Percentiles rank a stretch among this genome's conserved stretches.
phyloP scores from a whole-genome alignment of 345 rosid species.

The Lagerstroemia speciosa region DNA sequence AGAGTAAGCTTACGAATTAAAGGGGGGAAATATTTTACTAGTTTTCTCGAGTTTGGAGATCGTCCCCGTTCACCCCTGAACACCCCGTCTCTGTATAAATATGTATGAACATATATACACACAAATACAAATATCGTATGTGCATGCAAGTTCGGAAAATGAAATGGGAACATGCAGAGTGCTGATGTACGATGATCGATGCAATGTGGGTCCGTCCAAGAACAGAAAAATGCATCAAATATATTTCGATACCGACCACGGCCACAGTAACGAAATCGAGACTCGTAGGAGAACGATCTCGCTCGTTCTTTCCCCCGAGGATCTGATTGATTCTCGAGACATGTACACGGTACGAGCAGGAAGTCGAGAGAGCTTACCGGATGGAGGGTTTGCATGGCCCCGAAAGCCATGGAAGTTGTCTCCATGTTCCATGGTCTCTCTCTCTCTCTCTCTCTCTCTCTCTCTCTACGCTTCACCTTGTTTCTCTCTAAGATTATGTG shows the following conservation, averaged over 20 bases:
- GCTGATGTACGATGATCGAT: background rate
- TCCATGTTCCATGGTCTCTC: background rate
- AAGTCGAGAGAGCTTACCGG: background rate
- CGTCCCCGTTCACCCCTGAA: too few species aligned
- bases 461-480: background rate
- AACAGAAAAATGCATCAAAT: background rate
- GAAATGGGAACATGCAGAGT: background rate
- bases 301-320: too few species aligned
- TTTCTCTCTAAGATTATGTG: background rate
- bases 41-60: too few species aligned
- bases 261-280: background rate
- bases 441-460: background rate
- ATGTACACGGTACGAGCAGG: background rate
- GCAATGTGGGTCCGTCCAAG: background rate
- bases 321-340: background rate
- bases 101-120: too few species aligned
- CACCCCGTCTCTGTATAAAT: too few species aligned
- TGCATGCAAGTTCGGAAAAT: background rate
- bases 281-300: background rate
- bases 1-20: too few species aligned
- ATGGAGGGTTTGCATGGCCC: background rate
- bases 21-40: too few species aligned
- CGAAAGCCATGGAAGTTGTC: conserved; percentile 6
- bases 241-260: too few species aligned
- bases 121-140: too few species aligned